Evolutionary conservation across 148 eudicot species (phyloP).

Genomic region (Amaranthus palmeri): DNA sequence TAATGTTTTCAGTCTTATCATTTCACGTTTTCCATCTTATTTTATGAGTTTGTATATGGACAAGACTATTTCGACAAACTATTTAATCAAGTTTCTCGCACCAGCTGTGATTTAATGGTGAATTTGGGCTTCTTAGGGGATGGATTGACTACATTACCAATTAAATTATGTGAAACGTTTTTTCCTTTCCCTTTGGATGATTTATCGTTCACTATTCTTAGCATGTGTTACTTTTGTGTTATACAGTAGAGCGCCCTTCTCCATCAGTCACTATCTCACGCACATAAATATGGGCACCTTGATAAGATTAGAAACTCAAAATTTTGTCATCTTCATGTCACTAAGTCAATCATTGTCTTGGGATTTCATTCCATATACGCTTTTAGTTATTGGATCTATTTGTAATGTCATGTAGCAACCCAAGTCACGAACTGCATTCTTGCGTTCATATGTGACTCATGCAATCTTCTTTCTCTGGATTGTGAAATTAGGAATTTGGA

Average conservation of each 20-base stretch:
- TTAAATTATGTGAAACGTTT: not conserved
- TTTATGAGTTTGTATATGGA: too few species aligned
- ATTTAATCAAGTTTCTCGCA: too few species aligned
- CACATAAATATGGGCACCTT: not conserved
- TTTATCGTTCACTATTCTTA: not conserved
- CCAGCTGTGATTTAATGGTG: not conserved
- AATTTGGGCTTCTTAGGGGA: not conserved
- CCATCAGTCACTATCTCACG: too few species aligned
- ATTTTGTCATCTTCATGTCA: not conserved
- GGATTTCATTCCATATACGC: not conserved
- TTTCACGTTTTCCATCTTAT: too few species aligned
- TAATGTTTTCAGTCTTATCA: not conserved
- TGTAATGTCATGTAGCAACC: not conserved
- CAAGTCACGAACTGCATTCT: not conserved
- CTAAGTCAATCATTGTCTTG: not conserved
- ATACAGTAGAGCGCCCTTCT: too few species aligned
- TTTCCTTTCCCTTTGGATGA: not conserved
- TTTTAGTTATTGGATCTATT: not conserved
- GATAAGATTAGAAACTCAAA: not conserved
- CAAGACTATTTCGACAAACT: too few species aligned
- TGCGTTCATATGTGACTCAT: not conserved
- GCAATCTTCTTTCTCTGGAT: not conserved
- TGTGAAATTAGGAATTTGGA: not conserved
- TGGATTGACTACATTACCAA: not conserved
- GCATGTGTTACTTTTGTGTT: too few species aligned